Conservation (phyloP, 345 rosid species). For the Cochlearia excelsa region DNA sequence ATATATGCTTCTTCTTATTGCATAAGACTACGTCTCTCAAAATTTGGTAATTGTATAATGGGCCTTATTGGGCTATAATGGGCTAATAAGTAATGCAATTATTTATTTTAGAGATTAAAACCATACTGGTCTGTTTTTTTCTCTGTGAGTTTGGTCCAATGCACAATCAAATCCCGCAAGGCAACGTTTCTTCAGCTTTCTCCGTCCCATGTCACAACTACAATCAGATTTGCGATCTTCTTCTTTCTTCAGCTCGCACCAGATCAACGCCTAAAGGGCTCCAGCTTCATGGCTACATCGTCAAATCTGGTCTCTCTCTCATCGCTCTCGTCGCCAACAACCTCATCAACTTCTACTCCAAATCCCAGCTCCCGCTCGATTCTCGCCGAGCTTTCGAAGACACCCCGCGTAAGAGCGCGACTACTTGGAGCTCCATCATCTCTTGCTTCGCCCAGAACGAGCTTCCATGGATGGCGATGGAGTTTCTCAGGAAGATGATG, state of each 20-base stretch:
- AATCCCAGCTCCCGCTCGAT: conserved; percentile 56
- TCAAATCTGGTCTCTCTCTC: conserved; percentile 61
- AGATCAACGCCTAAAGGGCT: conserved; percentile 56
- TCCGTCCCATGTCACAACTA: conserved; percentile 38
- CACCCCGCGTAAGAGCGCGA: conserved; percentile 42
- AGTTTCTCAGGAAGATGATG: conserved; percentile 64
- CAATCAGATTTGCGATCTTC: conserved; percentile 53
- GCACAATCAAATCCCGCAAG: conserved; percentile 1
- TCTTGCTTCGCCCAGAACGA: conserved; percentile 83
- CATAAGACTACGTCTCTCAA: too few relatives aligned
- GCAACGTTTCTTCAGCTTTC: conserved; percentile 9
- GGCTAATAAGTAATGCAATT: too few relatives aligned
- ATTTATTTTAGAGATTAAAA: too few relatives aligned
- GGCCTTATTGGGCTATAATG: not conserved
- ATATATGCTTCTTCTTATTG: not conserved
- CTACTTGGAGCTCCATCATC: conserved; percentile 90
- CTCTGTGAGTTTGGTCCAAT: conserved; percentile 5
- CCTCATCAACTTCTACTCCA: conserved; percentile 89
- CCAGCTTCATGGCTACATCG: conserved; percentile 68
- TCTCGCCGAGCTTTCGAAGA: conserved; percentile 65
- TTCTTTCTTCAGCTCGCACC: conserved; percentile 54
- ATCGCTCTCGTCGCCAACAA: conserved; percentile 72
- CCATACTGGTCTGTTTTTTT: too few relatives aligned
- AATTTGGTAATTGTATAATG: not conserved
- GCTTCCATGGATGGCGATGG: conserved; percentile 63